Conservation (phyloP, 176 grass and related monocot genomes). For the Paspalum notatum region DNA sequence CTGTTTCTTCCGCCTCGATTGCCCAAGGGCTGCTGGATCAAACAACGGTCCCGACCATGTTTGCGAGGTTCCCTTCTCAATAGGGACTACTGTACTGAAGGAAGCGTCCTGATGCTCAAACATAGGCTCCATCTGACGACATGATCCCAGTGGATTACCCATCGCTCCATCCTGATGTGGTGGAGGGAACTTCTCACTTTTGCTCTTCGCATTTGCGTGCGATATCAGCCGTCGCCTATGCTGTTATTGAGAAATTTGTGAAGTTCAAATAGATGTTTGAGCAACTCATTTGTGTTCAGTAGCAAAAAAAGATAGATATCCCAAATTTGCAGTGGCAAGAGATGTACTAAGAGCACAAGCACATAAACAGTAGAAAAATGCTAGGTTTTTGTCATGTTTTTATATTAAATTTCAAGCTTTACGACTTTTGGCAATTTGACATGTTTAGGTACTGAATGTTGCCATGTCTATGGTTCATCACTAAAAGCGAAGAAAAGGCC, state of each 20-base stretch:
- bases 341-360: not conserved
- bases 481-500: not conserved
- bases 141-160: conserved; percentile 52
- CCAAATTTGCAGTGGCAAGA: not conserved
- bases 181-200: conserved; percentile 62
- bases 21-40: conserved; percentile 40
- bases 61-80: conserved; percentile 42
- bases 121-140: conserved; percentile 43
- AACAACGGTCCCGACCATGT: conserved; percentile 55
- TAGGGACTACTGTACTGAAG: conserved; percentile 52
- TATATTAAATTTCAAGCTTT: not conserved
- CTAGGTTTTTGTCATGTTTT: not conserved
- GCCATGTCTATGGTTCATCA: not conserved
- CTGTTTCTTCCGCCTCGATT: conserved; percentile 47
- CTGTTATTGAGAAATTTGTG: conserved; percentile 27
- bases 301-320: not conserved
- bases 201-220: conserved; percentile 53
- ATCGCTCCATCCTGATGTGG: conserved; percentile 60
- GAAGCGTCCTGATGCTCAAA: conserved; percentile 56
- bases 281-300: not conserved
- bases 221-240: conserved; percentile 47
- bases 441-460: not conserved
- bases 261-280: not conserved
- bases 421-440: not conserved
- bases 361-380: not conserved